Percentiles rank a stretch among this genome's conserved stretches.
Evolutionary conservation across 345 rosid genomes (phyloP).

Genomic region (Salix arbutifolia): DNA sequence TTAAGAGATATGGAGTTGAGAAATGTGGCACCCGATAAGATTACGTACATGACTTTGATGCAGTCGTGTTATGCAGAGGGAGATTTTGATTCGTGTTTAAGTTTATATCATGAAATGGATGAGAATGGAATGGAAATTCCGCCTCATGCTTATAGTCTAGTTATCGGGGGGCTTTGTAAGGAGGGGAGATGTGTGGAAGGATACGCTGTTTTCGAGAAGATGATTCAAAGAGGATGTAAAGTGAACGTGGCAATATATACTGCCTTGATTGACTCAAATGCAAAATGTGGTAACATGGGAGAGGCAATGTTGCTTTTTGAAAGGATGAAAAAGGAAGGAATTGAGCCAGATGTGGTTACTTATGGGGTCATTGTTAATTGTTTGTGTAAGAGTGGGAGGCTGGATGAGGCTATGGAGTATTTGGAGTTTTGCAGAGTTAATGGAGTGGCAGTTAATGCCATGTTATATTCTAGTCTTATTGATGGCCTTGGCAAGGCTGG

Average conservation of each 20-base stretch:
- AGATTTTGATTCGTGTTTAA: slow-evolving; percentile 59
- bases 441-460: slow-evolving; percentile 57
- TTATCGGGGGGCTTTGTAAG: slow-evolving; percentile 79
- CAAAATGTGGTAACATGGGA: slow-evolving; percentile 59
- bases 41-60: slow-evolving; percentile 75
- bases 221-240: slow-evolving; percentile 52
- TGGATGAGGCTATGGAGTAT: slow-evolving; percentile 64
- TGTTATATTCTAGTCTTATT: slow-evolving; percentile 70
- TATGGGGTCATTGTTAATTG: slow-evolving; percentile 66
- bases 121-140: slow-evolving; percentile 74
- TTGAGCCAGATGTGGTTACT: slow-evolving; percentile 68
- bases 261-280: slow-evolving; percentile 68
- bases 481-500: slow-evolving; percentile 91
- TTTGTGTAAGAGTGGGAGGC: slow-evolving; percentile 69
- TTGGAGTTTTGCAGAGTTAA: slow-evolving; percentile 42
- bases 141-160: slow-evolving; percentile 67
- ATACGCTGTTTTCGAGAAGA: slow-evolving; percentile 56
- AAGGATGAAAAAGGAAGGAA: slow-evolving; percentile 69
- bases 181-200: slow-evolving; percentile 70
- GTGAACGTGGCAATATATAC: slow-evolving; percentile 79
- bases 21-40: slow-evolving; percentile 70
- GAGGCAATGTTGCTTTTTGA: slow-evolving; percentile 63
- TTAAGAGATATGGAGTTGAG: slow-evolving; percentile 63
- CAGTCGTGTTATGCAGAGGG: slow-evolving; percentile 72
- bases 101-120: slow-evolving; percentile 75